A percentile compares a stretch with the other conserved stretches of the same genome.
Conservation (phyloP, 2,329 filamentous ascomycete species). For the Cladophialophora bantiana region DNA sequence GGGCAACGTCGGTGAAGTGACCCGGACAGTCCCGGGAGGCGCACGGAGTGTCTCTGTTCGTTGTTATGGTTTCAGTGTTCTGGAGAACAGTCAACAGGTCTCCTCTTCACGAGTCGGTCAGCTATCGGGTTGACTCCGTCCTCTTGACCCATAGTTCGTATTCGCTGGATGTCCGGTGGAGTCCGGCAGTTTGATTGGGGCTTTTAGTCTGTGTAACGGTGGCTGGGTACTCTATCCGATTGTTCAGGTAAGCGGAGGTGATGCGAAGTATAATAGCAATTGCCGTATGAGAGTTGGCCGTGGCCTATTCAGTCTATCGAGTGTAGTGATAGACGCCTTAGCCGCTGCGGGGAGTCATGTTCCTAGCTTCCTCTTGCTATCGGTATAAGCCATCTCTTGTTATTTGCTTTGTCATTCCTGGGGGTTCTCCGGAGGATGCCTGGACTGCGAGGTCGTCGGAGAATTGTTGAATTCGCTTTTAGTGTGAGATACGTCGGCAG, state of each 20-base stretch:
- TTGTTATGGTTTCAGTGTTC: neutral
- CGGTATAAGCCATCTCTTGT: neutral
- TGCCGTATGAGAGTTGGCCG: neutral
- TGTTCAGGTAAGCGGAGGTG: neutral
- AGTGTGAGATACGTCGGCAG: neutral
- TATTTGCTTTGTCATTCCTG: neutral
- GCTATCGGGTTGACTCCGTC: neutral
- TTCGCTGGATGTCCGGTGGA: conserved; percentile 1
- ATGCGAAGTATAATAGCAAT: neutral
- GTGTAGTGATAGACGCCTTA: neutral
- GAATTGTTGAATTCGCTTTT: neutral
- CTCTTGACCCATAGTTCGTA: neutral
- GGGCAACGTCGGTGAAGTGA: neutral
- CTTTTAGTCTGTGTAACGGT: neutral
- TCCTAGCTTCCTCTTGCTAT: neutral
- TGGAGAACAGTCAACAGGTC: neutral
- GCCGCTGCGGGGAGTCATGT: neutral
- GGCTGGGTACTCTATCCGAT: conserved; percentile 6
- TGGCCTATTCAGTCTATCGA: neutral
- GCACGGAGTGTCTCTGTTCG: neutral
- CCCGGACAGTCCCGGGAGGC: neutral
- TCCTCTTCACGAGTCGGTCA: neutral
- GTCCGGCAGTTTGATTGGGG: conserved; percentile 3
- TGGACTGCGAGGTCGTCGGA: neutral
- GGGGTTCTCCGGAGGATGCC: neutral